Evolutionary conservation across 192 early-diverging fungal genomes (phyloP), one percentile per base, ranked within the genome.

Genomic region (Linnemannia exigua): DNA sequence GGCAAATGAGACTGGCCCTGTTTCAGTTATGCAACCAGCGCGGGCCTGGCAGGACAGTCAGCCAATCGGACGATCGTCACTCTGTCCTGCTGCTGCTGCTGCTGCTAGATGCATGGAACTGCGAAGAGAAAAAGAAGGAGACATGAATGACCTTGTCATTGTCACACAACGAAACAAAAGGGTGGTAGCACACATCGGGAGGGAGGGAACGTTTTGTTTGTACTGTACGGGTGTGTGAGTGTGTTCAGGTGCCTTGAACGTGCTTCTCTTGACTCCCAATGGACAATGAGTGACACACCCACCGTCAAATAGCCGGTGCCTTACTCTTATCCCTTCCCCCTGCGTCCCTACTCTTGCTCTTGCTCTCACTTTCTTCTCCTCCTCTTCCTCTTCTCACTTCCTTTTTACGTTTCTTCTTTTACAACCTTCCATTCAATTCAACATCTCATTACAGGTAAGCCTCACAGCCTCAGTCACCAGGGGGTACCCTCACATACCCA

Each of bases 371-470:
- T 67, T 20, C 14, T 37, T 38, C 31, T 69, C 75, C 28, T 31
- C 3, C 67, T 58, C 37, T 68, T 58, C 36, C 25, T 35, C 7
- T 7, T 70, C 6, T 67, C 28, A 3, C 41, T 44, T 47, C 41
- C 67, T 35, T 47, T 19, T 41, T 48, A 17, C 17, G 19, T 15
- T 31, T 25, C 19, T 25, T 72, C 19, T n/a, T 58, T 11, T 41
- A 17, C 72, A 74, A 48, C 0, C 73, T 51, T 58, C 51, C 17
- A 16, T 72, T 46, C 25, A 51, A 20, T 5, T 48, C 47, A 31
- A 72, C 52, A 31, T n/a, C 58, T n/a, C 58, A 63, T 31, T 63
- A 63, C 58, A 31, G 58, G 70, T 71, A 38, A 71, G 70, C n/a
- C 44, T 16, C 41, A 47, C 44, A 46, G 37, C 38, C 70, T 22